A percentile compares a stretch with the other conserved stretches of the same genome.
Conservation (phyloP, 108 stramenopile genomes). For the Pseudonitzschia delicatissima region DNA sequence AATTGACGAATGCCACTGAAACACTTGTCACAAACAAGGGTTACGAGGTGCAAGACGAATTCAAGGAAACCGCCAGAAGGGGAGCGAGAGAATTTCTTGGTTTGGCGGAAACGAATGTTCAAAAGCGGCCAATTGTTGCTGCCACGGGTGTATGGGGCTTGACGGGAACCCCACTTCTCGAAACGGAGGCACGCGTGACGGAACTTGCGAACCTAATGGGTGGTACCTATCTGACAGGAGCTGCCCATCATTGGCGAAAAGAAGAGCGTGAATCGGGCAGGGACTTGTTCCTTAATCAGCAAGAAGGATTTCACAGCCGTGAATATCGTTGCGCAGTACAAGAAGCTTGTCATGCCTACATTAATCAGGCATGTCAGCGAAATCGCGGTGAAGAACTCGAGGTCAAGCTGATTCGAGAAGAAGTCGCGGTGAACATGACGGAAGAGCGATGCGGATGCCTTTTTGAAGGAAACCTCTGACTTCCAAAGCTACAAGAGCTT, state of each 20-base stretch:
- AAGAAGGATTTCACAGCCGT: constrained; percentile 59
- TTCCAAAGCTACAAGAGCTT: constrained; percentile 48
- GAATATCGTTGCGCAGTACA: constrained; percentile 54
- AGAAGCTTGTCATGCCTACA: constrained; percentile 45
- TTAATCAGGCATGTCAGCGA: constrained; percentile 42
- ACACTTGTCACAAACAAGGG: constrained; percentile 26
- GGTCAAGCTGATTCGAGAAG: constrained; percentile 36
- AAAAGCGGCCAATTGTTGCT: constrained; percentile 14
- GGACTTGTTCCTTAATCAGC: constrained; percentile 61
- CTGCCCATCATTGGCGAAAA: constrained; percentile 67
- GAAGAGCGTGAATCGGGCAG: constrained; percentile 60
- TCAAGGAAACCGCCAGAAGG: constrained; percentile 54
- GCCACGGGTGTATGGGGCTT: constrained; percentile 52
- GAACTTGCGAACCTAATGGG: constrained; percentile 81
- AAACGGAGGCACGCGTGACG: constrained; percentile 60
- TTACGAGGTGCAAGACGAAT: constrained; percentile 14
- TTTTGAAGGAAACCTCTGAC: constrained; percentile 11
- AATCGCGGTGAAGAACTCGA: constrained; percentile 53
- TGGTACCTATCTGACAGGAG: constrained; percentile 57
- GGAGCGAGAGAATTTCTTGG: constrained; percentile 70
- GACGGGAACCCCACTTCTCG: constrained; percentile 74
- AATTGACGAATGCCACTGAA: constrained; percentile 79
- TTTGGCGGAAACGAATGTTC: constrained; percentile 51
- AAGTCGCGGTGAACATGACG: constrained; percentile 16
- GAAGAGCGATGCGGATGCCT: constrained; percentile 17